Conservation (phyloP, 73 alveolate species). For the Paramecium octaurelia region DNA sequence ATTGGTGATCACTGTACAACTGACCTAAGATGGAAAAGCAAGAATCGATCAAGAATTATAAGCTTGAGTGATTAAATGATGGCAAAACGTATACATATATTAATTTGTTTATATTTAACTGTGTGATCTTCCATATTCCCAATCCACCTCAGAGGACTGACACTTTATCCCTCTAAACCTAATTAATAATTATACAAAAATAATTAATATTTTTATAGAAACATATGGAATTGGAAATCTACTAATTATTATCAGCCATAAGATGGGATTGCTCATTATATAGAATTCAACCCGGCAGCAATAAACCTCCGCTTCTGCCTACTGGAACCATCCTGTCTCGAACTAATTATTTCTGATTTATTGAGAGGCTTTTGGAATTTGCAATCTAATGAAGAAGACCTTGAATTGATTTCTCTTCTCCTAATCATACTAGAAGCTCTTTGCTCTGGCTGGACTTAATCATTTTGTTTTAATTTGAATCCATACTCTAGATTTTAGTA, state of each 20-base stretch:
- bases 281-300: background rate
- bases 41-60: constrained; percentile 30
- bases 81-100: constrained; percentile 3
- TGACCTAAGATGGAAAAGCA: constrained; percentile 8
- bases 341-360: background rate
- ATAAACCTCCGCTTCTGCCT: background rate
- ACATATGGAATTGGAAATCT: background rate
- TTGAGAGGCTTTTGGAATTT: background rate
- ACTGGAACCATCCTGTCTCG: background rate
- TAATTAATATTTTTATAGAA: background rate
- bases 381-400: background rate
- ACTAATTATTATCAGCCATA: background rate
- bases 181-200: background rate
- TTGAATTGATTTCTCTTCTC: background rate
- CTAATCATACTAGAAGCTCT: background rate
- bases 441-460: background rate
- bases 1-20: background rate
- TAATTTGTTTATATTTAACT: background rate
- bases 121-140: background rate
- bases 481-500: background rate
- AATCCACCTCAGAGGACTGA: background rate
- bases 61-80: background rate
- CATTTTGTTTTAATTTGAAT: background rate
- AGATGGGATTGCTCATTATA: background rate
- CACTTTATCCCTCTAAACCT: background rate